Conservation (phyloP, 2,329 filamentous ascomycete genomes). For the Hypoxylon sp. region DNA sequence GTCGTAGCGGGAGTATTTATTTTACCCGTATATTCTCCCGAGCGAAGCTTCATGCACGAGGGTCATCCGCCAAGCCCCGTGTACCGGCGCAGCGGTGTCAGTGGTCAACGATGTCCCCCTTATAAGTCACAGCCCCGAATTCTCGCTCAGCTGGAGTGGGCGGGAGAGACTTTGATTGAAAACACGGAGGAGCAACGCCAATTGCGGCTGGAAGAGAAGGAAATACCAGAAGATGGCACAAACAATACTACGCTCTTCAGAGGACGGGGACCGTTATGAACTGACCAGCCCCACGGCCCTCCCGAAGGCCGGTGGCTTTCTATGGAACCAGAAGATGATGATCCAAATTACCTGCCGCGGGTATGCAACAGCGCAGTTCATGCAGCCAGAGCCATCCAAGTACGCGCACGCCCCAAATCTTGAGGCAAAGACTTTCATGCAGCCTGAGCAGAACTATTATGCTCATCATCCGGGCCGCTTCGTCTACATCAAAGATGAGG, state of each 20-base stretch:
- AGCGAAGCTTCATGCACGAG: slow-evolving; percentile 38
- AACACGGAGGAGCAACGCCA: slow-evolving; percentile 16
- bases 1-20: slow-evolving; percentile 40
- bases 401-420: slow-evolving; percentile 72
- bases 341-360: slow-evolving; percentile 72
- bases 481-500: slow-evolving; percentile 72
- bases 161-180: slow-evolving; percentile 27
- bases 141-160: slow-evolving; percentile 13
- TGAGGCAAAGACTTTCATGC: slow-evolving; percentile 73
- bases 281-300: slow-evolving; percentile 69
- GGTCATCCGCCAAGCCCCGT: slow-evolving; percentile 40
- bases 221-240: slow-evolving; percentile 15
- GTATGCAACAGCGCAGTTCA: slow-evolving; percentile 71
- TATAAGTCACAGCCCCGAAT: slow-evolving; percentile 36
- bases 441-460: slow-evolving; percentile 73
- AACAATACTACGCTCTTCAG: slow-evolving; percentile 53
- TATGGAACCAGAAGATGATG: slow-evolving; percentile 75
- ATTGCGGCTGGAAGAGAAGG: slow-evolving; percentile 32
- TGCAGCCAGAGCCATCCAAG: slow-evolving; percentile 73
- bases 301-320: slow-evolving; percentile 69
- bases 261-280: slow-evolving; percentile 69
- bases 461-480: slow-evolving; percentile 72
- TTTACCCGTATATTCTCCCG: slow-evolving; percentile 48
- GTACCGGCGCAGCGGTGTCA: slow-evolving; percentile 40
- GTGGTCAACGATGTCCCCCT: slow-evolving; percentile 30